A percentile compares a stretch with the other conserved stretches of the same genome.
These are phyloP conservation scores for Clonostachys byssicola DNA, from an alignment of 2,329 filamentous ascomycete species.

Conservation along the genomic window DNA sequence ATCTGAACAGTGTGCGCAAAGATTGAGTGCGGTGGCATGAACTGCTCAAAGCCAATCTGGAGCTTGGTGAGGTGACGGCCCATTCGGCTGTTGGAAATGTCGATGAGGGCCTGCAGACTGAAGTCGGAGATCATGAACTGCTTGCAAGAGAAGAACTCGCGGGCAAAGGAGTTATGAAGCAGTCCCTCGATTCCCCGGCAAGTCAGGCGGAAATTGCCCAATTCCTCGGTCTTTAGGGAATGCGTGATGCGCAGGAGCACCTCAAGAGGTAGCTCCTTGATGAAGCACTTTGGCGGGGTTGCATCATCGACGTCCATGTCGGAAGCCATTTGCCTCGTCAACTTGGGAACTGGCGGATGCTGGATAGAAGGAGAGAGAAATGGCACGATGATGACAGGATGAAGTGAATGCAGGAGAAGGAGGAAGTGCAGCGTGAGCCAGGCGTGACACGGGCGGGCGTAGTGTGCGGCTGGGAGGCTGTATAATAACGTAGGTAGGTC, in stretches of 20 bases:
- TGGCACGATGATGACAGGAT: too few species aligned
- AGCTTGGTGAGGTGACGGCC: slow-evolving; percentile 29
- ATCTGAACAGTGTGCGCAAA: neutral
- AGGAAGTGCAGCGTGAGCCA: too few species aligned
- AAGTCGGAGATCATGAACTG: slow-evolving; percentile 60
- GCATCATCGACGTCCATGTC: too few species aligned
- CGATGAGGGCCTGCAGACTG: slow-evolving; percentile 49
- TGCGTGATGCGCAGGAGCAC: slow-evolving; percentile 50
- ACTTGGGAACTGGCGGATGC: too few species aligned
- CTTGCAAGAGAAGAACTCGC: slow-evolving; percentile 61
- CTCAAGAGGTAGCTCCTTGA: slow-evolving; percentile 44
- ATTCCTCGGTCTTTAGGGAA: slow-evolving; percentile 49
- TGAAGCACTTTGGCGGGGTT: too few species aligned
- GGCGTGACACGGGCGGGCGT: too few species aligned
- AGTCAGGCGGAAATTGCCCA: slow-evolving; percentile 47
- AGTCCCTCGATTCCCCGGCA: slow-evolving; percentile 50
- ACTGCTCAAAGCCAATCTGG: slow-evolving; percentile 17
- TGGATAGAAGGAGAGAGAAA: too few species aligned
- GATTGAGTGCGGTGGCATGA: neutral
- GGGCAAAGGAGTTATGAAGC: slow-evolving; percentile 50
- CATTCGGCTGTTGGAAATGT: slow-evolving; percentile 44
- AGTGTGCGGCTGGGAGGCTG: too few species aligned
- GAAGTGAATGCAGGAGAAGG: too few species aligned
- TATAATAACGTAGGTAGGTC: too few species aligned
- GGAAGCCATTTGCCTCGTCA: too few species aligned